A percentile compares a stretch with the other conserved stretches of the same genome.
These are phyloP conservation scores for Gossypium rotundifolium DNA, from an alignment of 345 rosid species.

Conservation along the genomic window DNA sequence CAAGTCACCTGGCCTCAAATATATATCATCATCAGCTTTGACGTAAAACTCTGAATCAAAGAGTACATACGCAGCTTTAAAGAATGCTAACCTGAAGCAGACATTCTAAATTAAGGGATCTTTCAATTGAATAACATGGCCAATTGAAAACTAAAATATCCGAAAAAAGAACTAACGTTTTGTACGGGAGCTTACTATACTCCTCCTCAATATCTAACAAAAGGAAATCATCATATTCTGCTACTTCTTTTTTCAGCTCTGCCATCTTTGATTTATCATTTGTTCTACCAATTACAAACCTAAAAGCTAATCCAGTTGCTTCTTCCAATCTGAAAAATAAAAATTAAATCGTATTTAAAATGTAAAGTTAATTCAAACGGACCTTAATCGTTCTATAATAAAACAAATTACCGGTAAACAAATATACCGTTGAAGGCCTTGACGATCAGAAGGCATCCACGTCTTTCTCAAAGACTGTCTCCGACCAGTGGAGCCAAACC, in stretches of 20 bases:
- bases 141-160: background rate
- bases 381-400: background rate
- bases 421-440: conserved; percentile 65
- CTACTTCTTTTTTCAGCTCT: conserved; percentile 64
- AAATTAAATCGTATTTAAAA: background rate
- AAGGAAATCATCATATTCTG: conserved; percentile 76
- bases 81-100: conserved; percentile 66
- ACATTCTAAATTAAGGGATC: conserved; percentile 6
- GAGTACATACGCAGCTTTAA: conserved; percentile 77
- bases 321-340: conserved; percentile 63
- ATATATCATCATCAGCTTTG: conserved; percentile 94
- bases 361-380: background rate
- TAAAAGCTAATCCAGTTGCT: conserved; percentile 72
- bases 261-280: conserved; percentile 50
- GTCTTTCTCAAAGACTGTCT: conserved; percentile 72
- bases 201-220: conserved; percentile 87
- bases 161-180: conserved; percentile 69
- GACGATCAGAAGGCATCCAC: conserved; percentile 88
- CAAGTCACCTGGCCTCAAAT: conserved; percentile 73
- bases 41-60: conserved; percentile 84
- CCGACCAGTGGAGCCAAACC: conserved; percentile 59
- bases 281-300: conserved; percentile 73
- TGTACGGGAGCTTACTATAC: conserved; percentile 96
- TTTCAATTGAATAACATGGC: background rate
- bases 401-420: too few species aligned